Base-by-base conservation (phyloP, 108 stramenopile genomes). In the Bacterosira constricta region DNA sequence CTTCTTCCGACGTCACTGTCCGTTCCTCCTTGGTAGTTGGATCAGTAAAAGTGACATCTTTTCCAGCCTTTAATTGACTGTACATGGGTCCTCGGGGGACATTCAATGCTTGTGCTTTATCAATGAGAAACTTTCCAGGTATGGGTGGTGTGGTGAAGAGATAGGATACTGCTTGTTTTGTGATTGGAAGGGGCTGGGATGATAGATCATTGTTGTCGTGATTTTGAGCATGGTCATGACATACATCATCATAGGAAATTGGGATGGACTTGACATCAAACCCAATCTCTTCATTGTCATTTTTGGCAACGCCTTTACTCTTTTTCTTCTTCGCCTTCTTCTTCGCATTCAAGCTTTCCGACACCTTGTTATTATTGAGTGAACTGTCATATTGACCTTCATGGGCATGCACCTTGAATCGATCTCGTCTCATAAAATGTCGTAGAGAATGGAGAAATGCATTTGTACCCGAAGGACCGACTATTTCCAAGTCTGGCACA, bases 61-160 rank as follows among this genome's bases (percentile, higher is more conserved):
- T 82, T 25, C 97, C 97, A 25, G 80, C 39, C 53, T 95, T 92
- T 23, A 97, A 64, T 78, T 89, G 60, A 20, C 83, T 87, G 75
- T 86, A 97, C 57, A 90, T 17, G 7, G 95, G 95, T 61, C 97
- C 97, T 49, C 52, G 68, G 27, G 91, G 92, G 5, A 97, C 86
- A 10, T 91, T 88, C 25, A 95, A 68, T 32, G 62, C 78, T 38
- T 46, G 71, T 29, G 97, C 97, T 59, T 77, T 78, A 10, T 89
- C 81, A 6, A 83, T 63, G 8, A 85, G 63, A 59, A 97, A 97
- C 59, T 88, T 90, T n/a, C 93, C 92, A 0, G 73, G 74, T 55
- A 92, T 73, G 25, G 79, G 84, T 32, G 89, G 87, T 23, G 88
- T 88, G 4, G 80, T 85, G 50, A 90, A 87, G 2, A 90, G 45